Conservation (phyloP, 2,329 filamentous ascomycete genomes). For the Ophiocordyceps robertsii region DNA sequence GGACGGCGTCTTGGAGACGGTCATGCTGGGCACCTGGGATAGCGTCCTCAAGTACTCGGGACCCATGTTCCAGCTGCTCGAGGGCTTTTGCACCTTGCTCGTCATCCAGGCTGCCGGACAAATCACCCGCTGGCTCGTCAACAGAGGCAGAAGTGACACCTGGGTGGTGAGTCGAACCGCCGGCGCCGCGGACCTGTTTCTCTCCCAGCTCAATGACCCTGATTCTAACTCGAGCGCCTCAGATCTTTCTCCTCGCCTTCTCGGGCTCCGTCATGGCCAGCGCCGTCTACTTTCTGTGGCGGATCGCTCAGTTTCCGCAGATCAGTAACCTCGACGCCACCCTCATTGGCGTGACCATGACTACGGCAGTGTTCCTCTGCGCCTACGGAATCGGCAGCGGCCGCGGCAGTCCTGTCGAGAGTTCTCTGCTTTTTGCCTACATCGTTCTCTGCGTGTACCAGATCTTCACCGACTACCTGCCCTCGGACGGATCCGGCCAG, state of each 20-base stretch:
- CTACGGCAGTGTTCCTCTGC: conserved; percentile 82
- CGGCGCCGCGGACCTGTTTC: not conserved
- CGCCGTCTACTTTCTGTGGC: conserved; percentile 91
- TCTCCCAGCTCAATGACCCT: not conserved
- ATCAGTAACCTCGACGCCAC: conserved; percentile 87
- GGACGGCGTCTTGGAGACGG: conserved; percentile 65
- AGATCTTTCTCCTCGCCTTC: conserved; percentile 79
- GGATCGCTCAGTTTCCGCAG: conserved; percentile 84
- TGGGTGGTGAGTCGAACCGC: conserved; percentile 63
- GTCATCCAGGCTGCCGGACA: conserved; percentile 93
- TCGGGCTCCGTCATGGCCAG: conserved; percentile 88
- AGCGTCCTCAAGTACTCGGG: conserved; percentile 79
- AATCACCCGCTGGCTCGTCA: conserved; percentile 89
- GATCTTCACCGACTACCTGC: conserved; percentile 96
- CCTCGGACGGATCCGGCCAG: conserved; percentile 51
- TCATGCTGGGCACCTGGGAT: conserved; percentile 80
- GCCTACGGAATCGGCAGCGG: conserved; percentile 91
- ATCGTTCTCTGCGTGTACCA: conserved; percentile 98
- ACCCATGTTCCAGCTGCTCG: conserved; percentile 83
- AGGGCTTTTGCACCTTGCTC: conserved; percentile 91
- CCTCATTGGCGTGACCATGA: conserved; percentile 83
- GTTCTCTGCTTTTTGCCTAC: conserved; percentile 89
- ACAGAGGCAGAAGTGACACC: conserved; percentile 81
- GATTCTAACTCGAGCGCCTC: not conserved
- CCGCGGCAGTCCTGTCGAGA: conserved; percentile 88